Conservation (phyloP, 805 yeast genomes). For the Tetrapisispora fleetii region DNA sequence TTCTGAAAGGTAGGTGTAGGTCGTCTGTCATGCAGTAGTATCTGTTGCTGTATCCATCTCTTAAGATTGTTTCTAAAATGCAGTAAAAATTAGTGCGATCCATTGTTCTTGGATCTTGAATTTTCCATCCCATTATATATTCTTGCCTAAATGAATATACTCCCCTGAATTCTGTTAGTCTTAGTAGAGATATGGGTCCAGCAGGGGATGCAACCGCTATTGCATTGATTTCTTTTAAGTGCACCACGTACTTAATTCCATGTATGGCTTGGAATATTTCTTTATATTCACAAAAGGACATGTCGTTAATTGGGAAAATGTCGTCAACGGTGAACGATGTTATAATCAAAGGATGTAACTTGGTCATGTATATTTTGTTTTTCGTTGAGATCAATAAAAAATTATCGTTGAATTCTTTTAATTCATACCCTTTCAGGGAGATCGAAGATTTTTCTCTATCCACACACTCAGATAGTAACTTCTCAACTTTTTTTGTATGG, state of each 20-base stretch:
- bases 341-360: conserved; percentile 16
- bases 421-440: conserved; percentile 10
- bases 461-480: conserved; percentile 5
- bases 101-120: conserved; percentile 11
- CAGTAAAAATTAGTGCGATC: conserved; percentile 5
- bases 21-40: conserved; percentile 13
- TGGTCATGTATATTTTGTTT: conserved; percentile 7
- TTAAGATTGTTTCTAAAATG: neutral
- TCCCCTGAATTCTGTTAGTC: conserved; percentile 22
- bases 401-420: conserved; percentile 10
- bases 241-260: conserved; percentile 15
- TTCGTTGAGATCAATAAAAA: conserved; percentile 15
- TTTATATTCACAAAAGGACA: conserved; percentile 6
- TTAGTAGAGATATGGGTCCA: conserved; percentile 18
- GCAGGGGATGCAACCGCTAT: conserved; percentile 20
- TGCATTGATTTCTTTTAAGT: conserved; percentile 19
- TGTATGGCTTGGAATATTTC: conserved; percentile 5
- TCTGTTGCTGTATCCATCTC: neutral
- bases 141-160: conserved; percentile 24
- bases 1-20: conserved; percentile 12
- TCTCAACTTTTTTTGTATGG: conserved; percentile 12
- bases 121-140: conserved; percentile 20
- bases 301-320: conserved; percentile 13
- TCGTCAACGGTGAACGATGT: conserved; percentile 16
- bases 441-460: neutral